Percentiles rank a stretch among this genome's conserved stretches.
phyloP scores from a whole-genome alignment of 2,329 filamentous ascomycete species.

The Drechslera avenae region DNA sequence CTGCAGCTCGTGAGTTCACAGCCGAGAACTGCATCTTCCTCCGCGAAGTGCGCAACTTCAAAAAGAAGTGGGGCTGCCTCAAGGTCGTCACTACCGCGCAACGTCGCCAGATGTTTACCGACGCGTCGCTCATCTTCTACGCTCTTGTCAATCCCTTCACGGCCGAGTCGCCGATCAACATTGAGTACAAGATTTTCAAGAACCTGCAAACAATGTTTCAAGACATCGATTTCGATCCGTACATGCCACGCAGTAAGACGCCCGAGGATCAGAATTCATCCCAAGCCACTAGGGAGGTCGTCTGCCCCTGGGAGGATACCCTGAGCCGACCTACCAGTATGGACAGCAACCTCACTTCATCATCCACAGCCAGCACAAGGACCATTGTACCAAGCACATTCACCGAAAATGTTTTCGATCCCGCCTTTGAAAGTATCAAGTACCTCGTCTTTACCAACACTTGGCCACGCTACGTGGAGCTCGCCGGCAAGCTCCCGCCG shows the following conservation, averaged over 20 bases:
- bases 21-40: constrained; percentile 48
- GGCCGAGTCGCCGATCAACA: constrained; percentile 46
- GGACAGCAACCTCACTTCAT: constrained; percentile 31
- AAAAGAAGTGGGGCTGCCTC: constrained; percentile 40
- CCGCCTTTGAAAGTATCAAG: constrained; percentile 47
- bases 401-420: constrained; percentile 41
- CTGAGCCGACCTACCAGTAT: constrained; percentile 42
- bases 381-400: constrained; percentile 45
- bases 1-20: constrained; percentile 45
- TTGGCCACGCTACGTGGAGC: constrained; percentile 45
- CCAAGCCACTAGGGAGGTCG: constrained; percentile 39
- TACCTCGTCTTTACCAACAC: constrained; percentile 48
- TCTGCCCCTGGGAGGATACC: constrained; percentile 47
- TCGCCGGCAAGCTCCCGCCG: constrained; percentile 24
- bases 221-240: constrained; percentile 44
- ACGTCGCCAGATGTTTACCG: constrained; percentile 45
- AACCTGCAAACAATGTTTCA: constrained; percentile 39
- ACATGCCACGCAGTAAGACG: constrained; percentile 34
- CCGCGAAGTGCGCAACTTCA: constrained; percentile 47
- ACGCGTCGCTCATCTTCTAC: constrained; percentile 47
- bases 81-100: constrained; percentile 37
- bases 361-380: constrained; percentile 29
- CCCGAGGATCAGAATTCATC: constrained; percentile 33
- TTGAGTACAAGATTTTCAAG: constrained; percentile 49
- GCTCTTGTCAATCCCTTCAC: constrained; percentile 47